Evolutionary conservation across 306 rosid genomes (phyloP).

Genomic region (Calophaca sinica): DNA sequence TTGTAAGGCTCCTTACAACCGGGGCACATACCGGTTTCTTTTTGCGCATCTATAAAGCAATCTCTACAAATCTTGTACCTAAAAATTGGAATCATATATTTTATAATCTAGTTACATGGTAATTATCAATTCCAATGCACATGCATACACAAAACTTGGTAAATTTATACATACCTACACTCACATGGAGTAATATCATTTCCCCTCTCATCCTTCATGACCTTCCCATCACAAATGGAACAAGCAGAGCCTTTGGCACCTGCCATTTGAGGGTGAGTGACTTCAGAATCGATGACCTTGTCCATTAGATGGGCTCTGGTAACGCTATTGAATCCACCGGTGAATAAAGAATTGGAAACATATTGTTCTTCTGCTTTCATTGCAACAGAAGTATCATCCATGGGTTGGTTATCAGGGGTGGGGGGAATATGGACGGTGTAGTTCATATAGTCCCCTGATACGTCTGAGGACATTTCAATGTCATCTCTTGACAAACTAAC

Average conservation of each 20-base stretch:
- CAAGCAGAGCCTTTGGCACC: constrained; percentile 90
- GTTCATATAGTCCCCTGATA: constrained; percentile 77
- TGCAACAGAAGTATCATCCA: constrained; percentile 72
- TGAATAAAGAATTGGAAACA: constrained; percentile 82
- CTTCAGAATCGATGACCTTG: constrained; percentile 88
- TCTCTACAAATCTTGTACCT: constrained; percentile 95
- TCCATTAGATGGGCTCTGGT: constrained; percentile 94
- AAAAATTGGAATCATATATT: neutral
- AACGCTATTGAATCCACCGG: constrained; percentile 87
- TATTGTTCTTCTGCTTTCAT: constrained; percentile 91
- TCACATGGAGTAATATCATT: constrained; percentile 78
- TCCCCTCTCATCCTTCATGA: constrained; percentile 91
- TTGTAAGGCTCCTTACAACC: constrained; percentile 88
- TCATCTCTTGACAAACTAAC: constrained; percentile 85
- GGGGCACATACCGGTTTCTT: constrained; percentile 73
- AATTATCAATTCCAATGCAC: too few relatives aligned
- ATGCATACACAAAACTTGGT: neutral
- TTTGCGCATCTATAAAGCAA: constrained; percentile 80
- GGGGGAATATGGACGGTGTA: constrained; percentile 94
- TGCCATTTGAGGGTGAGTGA: constrained; percentile 90
- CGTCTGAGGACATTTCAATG: constrained; percentile 77
- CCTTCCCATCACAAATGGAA: constrained; percentile 79
- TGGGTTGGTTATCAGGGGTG: constrained; percentile 85
- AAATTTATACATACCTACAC: constrained; percentile 67
- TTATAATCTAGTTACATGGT: neutral